These are phyloP conservation scores for Vigna unguiculata DNA, from an alignment of 306 rosid genomes.

Conservation along the genomic window DNA sequence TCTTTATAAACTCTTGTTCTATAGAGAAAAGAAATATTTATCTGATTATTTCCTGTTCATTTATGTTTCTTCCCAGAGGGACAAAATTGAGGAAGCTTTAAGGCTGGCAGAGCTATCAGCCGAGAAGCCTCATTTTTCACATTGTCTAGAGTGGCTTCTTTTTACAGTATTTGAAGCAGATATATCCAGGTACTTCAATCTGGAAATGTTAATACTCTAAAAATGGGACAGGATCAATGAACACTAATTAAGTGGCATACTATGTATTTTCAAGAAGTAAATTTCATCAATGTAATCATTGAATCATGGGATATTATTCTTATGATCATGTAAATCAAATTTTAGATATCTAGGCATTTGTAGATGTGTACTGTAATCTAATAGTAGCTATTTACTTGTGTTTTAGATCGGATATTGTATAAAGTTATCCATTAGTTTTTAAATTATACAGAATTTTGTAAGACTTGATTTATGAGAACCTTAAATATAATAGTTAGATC, in stretches of 20 bases:
- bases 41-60: constrained; percentile 37
- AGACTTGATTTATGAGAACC: neutral
- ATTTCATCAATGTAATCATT: neutral
- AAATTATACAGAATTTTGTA: neutral
- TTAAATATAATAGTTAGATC: neutral
- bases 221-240: neutral
- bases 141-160: constrained; percentile 98
- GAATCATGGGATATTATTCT: neutral
- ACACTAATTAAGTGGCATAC: neutral
- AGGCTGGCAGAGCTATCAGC: constrained; percentile 96
- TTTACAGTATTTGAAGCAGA: constrained; percentile 97
- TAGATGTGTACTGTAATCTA: neutral
- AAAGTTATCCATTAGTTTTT: constrained; percentile 12
- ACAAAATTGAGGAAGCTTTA: constrained; percentile 92
- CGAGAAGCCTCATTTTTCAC: constrained; percentile 99
- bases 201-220: neutral
- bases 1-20: neutral
- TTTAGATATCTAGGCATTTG: neutral
- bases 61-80: constrained; percentile 68
- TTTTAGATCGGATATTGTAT: neutral
- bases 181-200: constrained; percentile 73
- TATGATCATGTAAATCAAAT: neutral
- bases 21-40: constrained; percentile 14
- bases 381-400: constrained; percentile 3
- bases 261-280: neutral